These are phyloP conservation scores for Coccomyxa subellipsoidea DNA, from an alignment of 163 green algal genomes.

Conservation along the genomic window DNA sequence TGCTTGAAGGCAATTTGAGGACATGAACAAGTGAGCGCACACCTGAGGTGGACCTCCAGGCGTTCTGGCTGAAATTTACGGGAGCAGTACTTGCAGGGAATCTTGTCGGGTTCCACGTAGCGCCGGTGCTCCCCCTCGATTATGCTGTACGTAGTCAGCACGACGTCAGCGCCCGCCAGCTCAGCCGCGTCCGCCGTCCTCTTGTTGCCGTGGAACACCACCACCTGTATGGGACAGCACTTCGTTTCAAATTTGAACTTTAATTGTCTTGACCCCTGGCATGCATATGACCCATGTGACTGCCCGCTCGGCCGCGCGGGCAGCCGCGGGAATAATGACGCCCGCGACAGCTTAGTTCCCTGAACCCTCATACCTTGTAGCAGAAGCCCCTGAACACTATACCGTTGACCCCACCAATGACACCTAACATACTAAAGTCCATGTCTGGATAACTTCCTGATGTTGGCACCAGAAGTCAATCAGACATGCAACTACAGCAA, in stretches of 20 bases:
- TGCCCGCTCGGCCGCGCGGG: no score
- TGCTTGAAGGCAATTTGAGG: background rate
- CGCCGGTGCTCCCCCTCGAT: slow-evolving; percentile 81
- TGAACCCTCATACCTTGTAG: no score
- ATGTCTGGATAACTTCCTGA: no score
- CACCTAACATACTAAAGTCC: no score
- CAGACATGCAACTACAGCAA: no score
- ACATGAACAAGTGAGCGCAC: background rate
- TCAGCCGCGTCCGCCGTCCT: slow-evolving; percentile 42
- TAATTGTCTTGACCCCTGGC: slow-evolving; percentile 2
- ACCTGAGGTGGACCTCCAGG: slow-evolving; percentile 77
- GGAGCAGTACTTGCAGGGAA: slow-evolving; percentile 75
- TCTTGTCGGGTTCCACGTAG: slow-evolving; percentile 71
- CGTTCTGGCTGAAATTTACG: slow-evolving; percentile 78
- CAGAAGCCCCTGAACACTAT: no score
- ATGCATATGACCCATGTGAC: no score
- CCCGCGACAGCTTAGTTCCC: no score
- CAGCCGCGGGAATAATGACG: no score
- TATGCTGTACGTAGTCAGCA: slow-evolving; percentile 83
- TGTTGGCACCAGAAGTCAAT: no score
- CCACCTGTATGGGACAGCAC: slow-evolving; percentile 46
- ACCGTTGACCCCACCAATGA: no score
- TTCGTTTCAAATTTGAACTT: no score
- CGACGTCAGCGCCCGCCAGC: slow-evolving; percentile 73
- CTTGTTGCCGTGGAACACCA: slow-evolving; percentile 83